Evolutionary conservation across 164 flowering plant species (phyloP), one percentile per base, ranked within the genome.

Genomic region (Warburgia ugandensis): DNA sequence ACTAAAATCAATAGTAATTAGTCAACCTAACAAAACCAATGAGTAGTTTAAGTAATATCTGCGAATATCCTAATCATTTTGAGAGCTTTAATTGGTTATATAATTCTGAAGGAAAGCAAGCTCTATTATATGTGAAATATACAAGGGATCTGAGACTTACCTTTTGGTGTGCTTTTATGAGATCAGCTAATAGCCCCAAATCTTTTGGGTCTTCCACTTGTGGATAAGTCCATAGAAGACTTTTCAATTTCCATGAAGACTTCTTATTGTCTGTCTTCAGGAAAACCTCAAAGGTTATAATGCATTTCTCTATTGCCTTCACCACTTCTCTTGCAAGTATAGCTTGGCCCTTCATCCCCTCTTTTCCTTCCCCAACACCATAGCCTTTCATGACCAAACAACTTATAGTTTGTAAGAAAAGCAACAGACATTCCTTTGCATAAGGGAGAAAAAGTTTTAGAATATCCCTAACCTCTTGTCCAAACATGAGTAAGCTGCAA

Each of bases 181-280:
- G 68, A n/a, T 67, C 48, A 55, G 50, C 56, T 5, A 74, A 38
- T n/a, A 72, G 67, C 36, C 58, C 61, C 32, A 77, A 52, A 47
- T 80, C 81, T 55, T 57, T 63, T 19, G 83, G 79, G 63, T 78
- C 79, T 57, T 77, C 81, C 23, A 77, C 68, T 22, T 59, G 72
- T 16, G 72, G 64, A 29, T 31, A 17, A 48, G 42, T 55, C 74
- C 73, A 58, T 2, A 57, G 21, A 42, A 52, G 43, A 47, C 37
- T 62, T 45, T 25, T 63, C 0, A 62, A 35, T 48, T 59, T 73
- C 77, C 73, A 59, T 66, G 72, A 60, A 21, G 62, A 33, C 58
- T 54, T 67, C 54, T 69, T 65, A 17, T 51, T 41, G 36, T 81
- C 84, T 28, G 72, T 45, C 35, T 56, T 59, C 1, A 77, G 35